Evolutionary conservation across 169 alveolate species (phyloP), one percentile per base, ranked within the genome.

Genomic region (Besnoitia besnoiti): DNA sequence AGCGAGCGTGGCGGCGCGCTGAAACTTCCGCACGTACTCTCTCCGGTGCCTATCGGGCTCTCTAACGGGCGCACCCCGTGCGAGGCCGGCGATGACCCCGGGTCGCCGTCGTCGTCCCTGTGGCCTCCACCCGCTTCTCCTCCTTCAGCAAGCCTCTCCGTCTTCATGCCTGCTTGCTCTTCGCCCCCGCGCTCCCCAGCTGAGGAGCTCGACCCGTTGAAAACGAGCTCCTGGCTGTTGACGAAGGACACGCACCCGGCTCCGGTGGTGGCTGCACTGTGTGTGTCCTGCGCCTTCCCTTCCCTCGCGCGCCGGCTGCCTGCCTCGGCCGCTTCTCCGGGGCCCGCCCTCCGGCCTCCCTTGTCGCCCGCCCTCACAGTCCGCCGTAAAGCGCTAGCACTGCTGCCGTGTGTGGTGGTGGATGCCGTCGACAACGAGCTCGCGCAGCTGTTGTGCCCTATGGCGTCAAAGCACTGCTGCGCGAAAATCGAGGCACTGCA

Each of bases 381-480:
- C n/a, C 67, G 67, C 3, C 67, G 67, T n/a, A n/a, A 5, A 10
- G 67, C 12, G 24, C 82, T 73, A 16, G 82, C 14, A 42, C 82
- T 73, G 82, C 82, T 73, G 16, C 82, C 82, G 30, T 37, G 82
- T 42, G 82, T 73, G n/a, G 82, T 21, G 39, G 82, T 73, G 27
- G 82, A 73, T 24, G 82, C 82, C 27, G 82, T 73, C 47, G 82
- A 73, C 39, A 73, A 42, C 46, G 82, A 73, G 44, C 82, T 73
- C 5, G 47, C 39, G 24, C 82, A 73, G 82, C 82, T 73, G 82
- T 3, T 73, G 40, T 37, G 47, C 35, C 79, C 33, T 30, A 42
- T n/a, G 30, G 67, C 5, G 67, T 55, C 67, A n/a, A 55, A 55
- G 1, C 12, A 21, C 12, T 5, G 67, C 24, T 21, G 67, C 33